Evolutionary conservation across 768 basidiomycete species (phyloP).

Genomic region (Suillus tomentosus): DNA sequence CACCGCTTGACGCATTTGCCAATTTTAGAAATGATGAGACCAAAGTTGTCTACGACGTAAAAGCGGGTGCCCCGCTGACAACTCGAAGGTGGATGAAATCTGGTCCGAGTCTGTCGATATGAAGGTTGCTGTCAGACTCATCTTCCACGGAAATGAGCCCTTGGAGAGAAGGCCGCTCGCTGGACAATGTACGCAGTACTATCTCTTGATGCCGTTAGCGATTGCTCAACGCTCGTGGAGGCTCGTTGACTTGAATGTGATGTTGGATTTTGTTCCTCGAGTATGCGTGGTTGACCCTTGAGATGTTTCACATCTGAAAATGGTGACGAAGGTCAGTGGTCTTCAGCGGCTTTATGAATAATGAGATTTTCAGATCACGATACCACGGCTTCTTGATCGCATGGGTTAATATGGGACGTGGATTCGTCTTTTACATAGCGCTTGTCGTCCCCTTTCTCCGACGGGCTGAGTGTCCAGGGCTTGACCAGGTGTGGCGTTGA

Average conservation of each 20-base stretch:
- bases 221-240: neutral
- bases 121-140: neutral
- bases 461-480: neutral
- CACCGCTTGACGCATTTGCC: neutral
- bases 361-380: neutral
- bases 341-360: neutral
- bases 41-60: constrained; percentile 1
- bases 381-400: neutral
- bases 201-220: neutral
- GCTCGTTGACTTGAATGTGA: neutral
- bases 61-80: neutral
- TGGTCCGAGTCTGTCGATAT: constrained; percentile 6
- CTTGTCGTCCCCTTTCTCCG: neutral
- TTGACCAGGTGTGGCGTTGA: constrained; percentile 4
- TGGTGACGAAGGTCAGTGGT: neutral
- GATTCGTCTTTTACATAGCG: neutral
- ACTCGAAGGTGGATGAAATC: constrained; percentile 3
- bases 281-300: neutral
- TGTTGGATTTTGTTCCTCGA: neutral
- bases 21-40: neutral
- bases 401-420: neutral
- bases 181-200: neutral
- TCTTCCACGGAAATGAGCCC: neutral
- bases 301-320: neutral
- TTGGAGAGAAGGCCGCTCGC: constrained; percentile 1